Evolutionary conservation across 2,329 filamentous ascomycete species (phyloP).

Genomic region (Uncinocarpus reesii): DNA sequence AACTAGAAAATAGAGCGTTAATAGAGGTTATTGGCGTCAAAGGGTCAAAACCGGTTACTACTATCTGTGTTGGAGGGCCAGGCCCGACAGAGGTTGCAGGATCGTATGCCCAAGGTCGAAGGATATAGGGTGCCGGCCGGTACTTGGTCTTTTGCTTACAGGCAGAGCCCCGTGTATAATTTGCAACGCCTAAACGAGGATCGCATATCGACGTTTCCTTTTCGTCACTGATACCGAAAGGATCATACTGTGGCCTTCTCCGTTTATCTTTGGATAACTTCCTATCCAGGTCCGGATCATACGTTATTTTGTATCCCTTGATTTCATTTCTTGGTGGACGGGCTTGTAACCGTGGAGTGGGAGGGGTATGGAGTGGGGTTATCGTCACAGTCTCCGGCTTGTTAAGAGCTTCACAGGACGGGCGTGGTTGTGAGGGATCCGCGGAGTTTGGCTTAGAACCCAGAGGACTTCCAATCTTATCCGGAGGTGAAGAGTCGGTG

Average conservation of each 20-base stretch:
- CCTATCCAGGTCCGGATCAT: conserved; percentile 54
- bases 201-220: conserved; percentile 57
- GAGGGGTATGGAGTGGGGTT: conserved; percentile 35
- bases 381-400: conserved; percentile 25
- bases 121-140: conserved; percentile 63
- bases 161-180: conserved; percentile 52
- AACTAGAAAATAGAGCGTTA: conserved; percentile 63
- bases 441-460: conserved; percentile 7
- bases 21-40: conserved; percentile 70
- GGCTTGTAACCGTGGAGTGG: conserved; percentile 41
- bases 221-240: conserved; percentile 51
- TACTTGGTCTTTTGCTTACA: conserved; percentile 60
- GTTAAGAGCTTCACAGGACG: conserved; percentile 22
- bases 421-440: conserved; percentile 20
- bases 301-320: conserved; percentile 50
- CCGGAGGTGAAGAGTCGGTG: conserved; percentile 53
- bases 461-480: conserved; percentile 47
- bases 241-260: conserved; percentile 44
- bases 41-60: conserved; percentile 94
- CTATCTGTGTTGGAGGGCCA: conserved; percentile 78
- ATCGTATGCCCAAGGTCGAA: conserved; percentile 75
- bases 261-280: conserved; percentile 47
- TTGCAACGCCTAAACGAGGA: conserved; percentile 62
- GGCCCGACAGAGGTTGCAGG: conserved; percentile 73
- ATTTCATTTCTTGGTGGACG: conserved; percentile 42